Conservation (phyloP, 768 basidiomycete species). For the Tylopilus plumbeoviolaceoides region DNA sequence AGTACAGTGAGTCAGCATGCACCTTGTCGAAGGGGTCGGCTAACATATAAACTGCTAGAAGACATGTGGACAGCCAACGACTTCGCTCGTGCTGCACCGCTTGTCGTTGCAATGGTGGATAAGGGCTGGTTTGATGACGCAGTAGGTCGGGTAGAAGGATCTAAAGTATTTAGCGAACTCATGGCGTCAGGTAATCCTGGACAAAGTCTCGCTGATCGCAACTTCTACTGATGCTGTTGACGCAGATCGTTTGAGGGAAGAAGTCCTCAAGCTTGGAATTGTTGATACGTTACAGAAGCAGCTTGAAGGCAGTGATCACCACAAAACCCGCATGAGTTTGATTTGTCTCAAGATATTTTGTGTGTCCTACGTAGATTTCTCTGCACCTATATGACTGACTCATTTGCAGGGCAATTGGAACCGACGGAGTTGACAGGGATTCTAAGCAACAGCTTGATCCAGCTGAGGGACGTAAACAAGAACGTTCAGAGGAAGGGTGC, state of each 20-base stretch:
- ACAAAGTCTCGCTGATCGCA: neutral
- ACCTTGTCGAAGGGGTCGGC: too few relatives aligned
- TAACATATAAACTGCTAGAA: neutral
- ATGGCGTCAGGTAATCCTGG: neutral
- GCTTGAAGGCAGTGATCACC: neutral
- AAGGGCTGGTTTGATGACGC: conserved; percentile 15
- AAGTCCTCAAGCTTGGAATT: neutral
- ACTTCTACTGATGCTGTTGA: neutral
- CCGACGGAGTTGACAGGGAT: neutral
- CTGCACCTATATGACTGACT: neutral
- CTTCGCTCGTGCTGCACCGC: neutral
- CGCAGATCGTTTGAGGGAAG: neutral
- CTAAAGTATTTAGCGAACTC: neutral
- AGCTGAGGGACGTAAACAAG: neutral
- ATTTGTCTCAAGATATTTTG: neutral
- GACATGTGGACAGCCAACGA: neutral
- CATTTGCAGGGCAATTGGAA: neutral
- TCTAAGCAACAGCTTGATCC: neutral
- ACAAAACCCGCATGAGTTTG: conserved; percentile 5
- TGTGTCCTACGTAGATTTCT: neutral
- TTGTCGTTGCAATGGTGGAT: conserved; percentile 2
- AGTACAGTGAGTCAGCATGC: neutral
- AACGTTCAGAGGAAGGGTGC: neutral
- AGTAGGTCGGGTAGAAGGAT: conserved; percentile 7
- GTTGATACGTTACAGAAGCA: neutral